These are phyloP conservation scores for Afroboletus lepidellus DNA, from an alignment of 1,284 basidiomycete genomes.

Conservation along the genomic window DNA sequence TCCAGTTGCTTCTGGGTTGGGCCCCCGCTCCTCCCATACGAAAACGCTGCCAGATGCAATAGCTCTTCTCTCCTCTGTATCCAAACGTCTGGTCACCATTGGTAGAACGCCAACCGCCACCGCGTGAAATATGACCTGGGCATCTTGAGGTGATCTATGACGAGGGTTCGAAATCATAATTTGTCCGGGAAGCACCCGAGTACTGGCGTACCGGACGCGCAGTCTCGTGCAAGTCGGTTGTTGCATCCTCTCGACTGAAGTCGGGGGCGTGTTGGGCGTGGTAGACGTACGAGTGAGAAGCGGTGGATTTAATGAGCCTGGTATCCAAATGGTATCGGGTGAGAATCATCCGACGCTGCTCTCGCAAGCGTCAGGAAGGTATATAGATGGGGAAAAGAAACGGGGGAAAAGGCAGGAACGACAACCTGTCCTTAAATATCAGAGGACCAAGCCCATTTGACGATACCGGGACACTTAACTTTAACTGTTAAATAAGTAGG, in stretches of 20 bases:
- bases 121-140: slow-evolving; percentile 74
- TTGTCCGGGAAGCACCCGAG: slow-evolving; percentile 26
- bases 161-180: slow-evolving; percentile 32
- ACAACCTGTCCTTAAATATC: slow-evolving; percentile 34
- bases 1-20: slow-evolving; percentile 63
- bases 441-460: slow-evolving; percentile 18
- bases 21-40: slow-evolving; percentile 79
- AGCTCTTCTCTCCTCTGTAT: slow-evolving; percentile 65
- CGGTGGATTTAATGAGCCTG: slow-evolving; percentile 32
- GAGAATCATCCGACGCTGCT: slow-evolving; percentile 28
- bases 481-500: slow-evolving; percentile 20
- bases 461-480: slow-evolving; percentile 28
- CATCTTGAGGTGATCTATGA: slow-evolving; percentile 60
- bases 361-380: slow-evolving; percentile 19
- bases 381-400: slow-evolving; percentile 12
- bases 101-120: slow-evolving; percentile 60
- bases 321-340: slow-evolving; percentile 21
- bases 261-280: slow-evolving; percentile 16
- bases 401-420: slow-evolving; percentile 14
- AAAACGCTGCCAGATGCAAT: slow-evolving; percentile 72
- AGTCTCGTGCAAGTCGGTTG: slow-evolving; percentile 44
- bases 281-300: slow-evolving; percentile 21
- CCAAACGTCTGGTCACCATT: slow-evolving; percentile 71
- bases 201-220: slow-evolving; percentile 31
- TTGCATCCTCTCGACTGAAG: slow-evolving; percentile 37